These are phyloP conservation scores for Penicillium sp. DNA, from an alignment of 2,329 filamentous ascomycete genomes.

Conservation along the genomic window DNA sequence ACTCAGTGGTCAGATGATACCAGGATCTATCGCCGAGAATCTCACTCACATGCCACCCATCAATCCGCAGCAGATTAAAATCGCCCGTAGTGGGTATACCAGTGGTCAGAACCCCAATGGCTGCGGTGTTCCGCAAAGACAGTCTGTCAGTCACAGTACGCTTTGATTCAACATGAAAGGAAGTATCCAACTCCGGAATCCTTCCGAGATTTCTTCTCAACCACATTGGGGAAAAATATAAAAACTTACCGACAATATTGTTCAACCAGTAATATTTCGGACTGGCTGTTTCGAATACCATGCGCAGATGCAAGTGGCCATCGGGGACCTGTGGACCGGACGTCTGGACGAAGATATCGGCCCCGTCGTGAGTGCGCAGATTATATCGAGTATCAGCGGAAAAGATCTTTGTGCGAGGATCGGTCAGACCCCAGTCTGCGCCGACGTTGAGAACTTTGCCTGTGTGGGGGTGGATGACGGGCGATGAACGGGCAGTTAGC, in stretches of 20 bases:
- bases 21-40: no score
- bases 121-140: constrained; percentile 2
- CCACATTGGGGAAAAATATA: no score
- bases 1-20: background rate
- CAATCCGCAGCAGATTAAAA: constrained; percentile 15
- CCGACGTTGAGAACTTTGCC: constrained; percentile 22
- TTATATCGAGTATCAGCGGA: constrained; percentile 26
- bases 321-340: constrained; percentile 16
- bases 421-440: constrained; percentile 22
- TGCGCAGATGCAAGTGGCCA: constrained; percentile 18
- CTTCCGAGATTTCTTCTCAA: no score
- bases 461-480: background rate
- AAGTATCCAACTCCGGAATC: background rate
- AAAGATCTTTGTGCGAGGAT: constrained; percentile 21
- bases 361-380: constrained; percentile 21
- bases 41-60: constrained; percentile 25
- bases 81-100: constrained; percentile 5
- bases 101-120: constrained; percentile 18
- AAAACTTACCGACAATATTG: constrained; percentile 21
- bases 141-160: background rate
- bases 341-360: constrained; percentile 20
- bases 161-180: no score
- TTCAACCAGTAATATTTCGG: constrained; percentile 26
- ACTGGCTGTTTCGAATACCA: constrained; percentile 21
- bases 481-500: no score